Conservation (phyloP, 23 red algal species). For the Chondrus crispus region DNA sequence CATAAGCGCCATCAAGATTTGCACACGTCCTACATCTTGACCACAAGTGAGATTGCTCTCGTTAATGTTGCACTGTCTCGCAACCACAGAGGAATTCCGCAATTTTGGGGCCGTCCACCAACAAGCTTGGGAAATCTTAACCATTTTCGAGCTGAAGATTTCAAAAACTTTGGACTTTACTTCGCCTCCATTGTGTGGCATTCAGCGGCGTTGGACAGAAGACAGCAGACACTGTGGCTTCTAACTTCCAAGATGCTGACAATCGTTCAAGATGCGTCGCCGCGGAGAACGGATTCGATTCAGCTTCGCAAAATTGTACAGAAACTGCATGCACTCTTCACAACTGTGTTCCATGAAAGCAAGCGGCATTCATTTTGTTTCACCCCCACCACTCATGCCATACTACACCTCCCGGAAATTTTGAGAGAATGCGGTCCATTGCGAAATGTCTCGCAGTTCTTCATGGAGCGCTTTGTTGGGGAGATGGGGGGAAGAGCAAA, state of each 20-base stretch:
- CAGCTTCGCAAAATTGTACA: not conserved
- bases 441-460: not conserved
- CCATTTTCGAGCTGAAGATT: not conserved
- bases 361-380: not conserved
- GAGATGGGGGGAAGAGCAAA: not conserved
- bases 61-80: too few relatives aligned
- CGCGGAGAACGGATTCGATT: not conserved
- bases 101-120: not conserved
- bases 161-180: not conserved
- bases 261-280: not conserved
- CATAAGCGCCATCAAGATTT: too few relatives aligned
- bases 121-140: not conserved
- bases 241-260: not conserved
- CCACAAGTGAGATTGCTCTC: too few relatives aligned
- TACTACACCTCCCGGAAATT: not conserved
- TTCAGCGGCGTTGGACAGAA: not conserved
- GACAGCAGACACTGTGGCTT: not conserved
- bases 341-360: not conserved
- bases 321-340: not conserved
- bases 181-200: not conserved
- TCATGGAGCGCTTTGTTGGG: not conserved
- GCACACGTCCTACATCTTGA: too few relatives aligned
- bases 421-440: not conserved
- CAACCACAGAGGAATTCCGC: too few relatives aligned
- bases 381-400: not conserved